Evolutionary conservation across 768 basidiomycete genomes (phyloP), one percentile per base, ranked within the genome.

Genomic region (Naganishia vishniacii): DNA sequence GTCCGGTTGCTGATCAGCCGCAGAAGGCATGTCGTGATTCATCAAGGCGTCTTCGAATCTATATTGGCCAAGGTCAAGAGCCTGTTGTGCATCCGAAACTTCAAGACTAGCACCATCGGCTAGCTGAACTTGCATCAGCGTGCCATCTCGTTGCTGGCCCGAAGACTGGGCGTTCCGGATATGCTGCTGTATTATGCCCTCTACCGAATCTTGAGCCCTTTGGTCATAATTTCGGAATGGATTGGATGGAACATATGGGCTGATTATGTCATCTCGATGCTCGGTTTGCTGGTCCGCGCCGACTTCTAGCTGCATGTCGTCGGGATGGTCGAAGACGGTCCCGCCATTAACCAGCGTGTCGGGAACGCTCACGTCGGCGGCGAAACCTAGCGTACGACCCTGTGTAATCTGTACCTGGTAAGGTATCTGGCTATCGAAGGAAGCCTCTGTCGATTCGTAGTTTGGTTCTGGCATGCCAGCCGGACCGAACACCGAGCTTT

Each of bases 371-470:
- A 13, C 51, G 29, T 41, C 49, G 37, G 15, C 47, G 13, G 31
- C 49, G 20, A 44, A 31, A 28, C 58, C 44, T 13, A 48, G 29
- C 18, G 26, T n/a, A 9, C 48, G 59, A 48, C 48, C 26, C 47
- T 51, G 46, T 5, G 60, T 60, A 37, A 66, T 66, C 40, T 66
- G 65, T 12, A 61, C 41, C 34, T 66, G 65, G 31, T 66, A 66
- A 4, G 65, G 65, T 20, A 61, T 32, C 48, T 66, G 65, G 3
- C 60, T 66, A n/a, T 59, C 48, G 23, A 66, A 66, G 13, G 49
- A 31, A 9, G 41, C 26, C 45, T 59, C 56, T 4, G 49, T 44
- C 5, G 65, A 59, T 44, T 66, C 65, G 29, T 40, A 48, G n/a
- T n/a, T n/a, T n/a, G 58, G 40, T 25, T 42, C 59, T 6, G 51